Evolutionary conservation across 352 stramenopile species (phyloP).

Genomic region (Phytopythium delawarense): DNA sequence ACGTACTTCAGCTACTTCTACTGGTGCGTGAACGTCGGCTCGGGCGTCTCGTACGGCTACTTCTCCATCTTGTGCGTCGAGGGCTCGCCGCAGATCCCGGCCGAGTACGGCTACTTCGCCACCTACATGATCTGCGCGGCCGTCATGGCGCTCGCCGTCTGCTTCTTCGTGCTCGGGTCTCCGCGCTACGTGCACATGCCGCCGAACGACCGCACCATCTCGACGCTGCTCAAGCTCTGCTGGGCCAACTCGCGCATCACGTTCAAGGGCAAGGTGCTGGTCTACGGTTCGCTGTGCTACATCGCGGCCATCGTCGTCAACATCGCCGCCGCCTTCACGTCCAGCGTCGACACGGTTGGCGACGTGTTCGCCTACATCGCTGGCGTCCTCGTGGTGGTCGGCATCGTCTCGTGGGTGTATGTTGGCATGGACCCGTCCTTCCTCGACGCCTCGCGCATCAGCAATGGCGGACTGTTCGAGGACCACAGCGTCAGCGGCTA

Average conservation of each 20-base stretch:
- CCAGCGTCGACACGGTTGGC: conserved; percentile 14
- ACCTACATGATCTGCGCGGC: conserved; percentile 53
- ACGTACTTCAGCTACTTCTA: conserved; percentile 85
- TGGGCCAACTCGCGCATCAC: conserved; percentile 19
- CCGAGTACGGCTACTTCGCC: conserved; percentile 76
- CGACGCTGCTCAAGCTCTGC: conserved; percentile 30
- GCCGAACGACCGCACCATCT: conserved; percentile 34
- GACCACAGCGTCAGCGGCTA: conserved; percentile 39
- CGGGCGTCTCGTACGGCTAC: conserved; percentile 68
- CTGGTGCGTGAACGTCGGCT: conserved; percentile 70
- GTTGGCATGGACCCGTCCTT: conserved; percentile 43
- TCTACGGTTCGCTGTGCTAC: conserved; percentile 25
- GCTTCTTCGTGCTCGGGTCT: conserved; percentile 30
- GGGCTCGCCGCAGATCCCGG: conserved; percentile 52
- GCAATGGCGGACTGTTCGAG: conserved; percentile 35
- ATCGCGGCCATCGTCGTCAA: conserved; percentile 42
- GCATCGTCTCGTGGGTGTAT: conserved; percentile 42
- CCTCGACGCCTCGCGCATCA: conserved; percentile 38
- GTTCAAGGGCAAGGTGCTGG: conserved; percentile 22
- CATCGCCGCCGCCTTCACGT: conserved; percentile 41
- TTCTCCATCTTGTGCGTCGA: conserved; percentile 72
- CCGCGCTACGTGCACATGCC: conserved; percentile 43
- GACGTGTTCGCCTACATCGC: conserved; percentile 47
- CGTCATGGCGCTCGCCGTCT: conserved; percentile 33
- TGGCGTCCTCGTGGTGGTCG: conserved; percentile 29